Percentiles rank a stretch among this genome's conserved stretches.
Conservation (phyloP, 2,329 filamentous ascomycete species). For the Rhynchosporium agropyri region DNA sequence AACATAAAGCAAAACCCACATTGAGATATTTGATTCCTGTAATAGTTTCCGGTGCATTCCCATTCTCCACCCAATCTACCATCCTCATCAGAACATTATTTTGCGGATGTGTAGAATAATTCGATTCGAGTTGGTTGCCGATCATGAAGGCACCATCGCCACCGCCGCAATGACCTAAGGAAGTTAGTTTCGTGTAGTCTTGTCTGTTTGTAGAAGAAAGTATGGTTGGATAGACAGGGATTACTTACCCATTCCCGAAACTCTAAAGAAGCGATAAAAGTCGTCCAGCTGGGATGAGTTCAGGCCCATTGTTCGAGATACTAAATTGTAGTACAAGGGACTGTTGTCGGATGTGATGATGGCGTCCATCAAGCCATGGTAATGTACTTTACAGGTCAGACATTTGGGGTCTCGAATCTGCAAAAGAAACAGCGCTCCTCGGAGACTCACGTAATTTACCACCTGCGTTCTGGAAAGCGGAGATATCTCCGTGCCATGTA, state of each 20-base stretch:
- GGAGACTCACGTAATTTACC: conserved; percentile 30
- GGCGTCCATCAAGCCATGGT: conserved; percentile 33
- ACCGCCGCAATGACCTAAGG: conserved; percentile 52
- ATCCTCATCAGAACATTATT: conserved; percentile 52
- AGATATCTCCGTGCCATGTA: conserved; percentile 34
- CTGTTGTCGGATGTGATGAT: conserved; percentile 49
- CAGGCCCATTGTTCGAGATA: conserved; percentile 45
- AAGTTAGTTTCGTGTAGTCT: neutral
- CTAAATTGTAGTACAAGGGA: conserved; percentile 49
- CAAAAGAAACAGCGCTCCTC: neutral
- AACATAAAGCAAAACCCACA: conserved; percentile 18
- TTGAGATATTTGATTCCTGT: conserved; percentile 33
- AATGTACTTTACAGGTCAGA: conserved; percentile 25
- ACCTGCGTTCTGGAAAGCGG: conserved; percentile 31
- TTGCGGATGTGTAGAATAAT: conserved; percentile 42
- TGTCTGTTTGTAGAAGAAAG: conserved; percentile 45
- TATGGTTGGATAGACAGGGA: conserved; percentile 46
- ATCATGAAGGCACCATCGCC: conserved; percentile 49
- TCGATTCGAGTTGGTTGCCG: conserved; percentile 34
- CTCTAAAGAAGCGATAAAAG: conserved; percentile 55
- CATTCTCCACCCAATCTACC: conserved; percentile 51
- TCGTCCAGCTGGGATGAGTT: conserved; percentile 44
- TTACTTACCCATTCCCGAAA: conserved; percentile 48
- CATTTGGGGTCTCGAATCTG: conserved; percentile 5
- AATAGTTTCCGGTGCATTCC: conserved; percentile 44